These are phyloP conservation scores for Volvox africanus DNA, from an alignment of 139 green algal genomes.

Conservation along the genomic window DNA sequence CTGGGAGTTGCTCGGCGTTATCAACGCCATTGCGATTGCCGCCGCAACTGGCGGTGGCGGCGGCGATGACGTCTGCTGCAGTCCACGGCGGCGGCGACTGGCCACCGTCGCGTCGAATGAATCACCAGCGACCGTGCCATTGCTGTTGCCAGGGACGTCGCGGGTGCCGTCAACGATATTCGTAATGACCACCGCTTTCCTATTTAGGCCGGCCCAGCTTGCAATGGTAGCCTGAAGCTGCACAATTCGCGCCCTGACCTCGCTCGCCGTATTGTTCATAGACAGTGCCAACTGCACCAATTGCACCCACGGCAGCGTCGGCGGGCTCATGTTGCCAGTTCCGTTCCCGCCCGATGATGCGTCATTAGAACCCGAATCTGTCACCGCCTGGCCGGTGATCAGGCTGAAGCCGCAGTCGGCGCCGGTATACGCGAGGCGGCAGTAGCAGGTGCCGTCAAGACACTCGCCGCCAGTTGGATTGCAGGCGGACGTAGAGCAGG, in stretches of 20 bases:
- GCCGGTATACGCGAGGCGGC: constrained; percentile 52
- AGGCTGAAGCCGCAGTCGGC: constrained; percentile 13
- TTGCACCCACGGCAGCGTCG: constrained; percentile 21
- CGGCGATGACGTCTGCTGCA: not conserved
- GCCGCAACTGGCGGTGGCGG: not conserved
- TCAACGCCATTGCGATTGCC: not conserved
- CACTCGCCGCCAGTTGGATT: constrained; percentile 49
- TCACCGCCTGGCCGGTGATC: constrained; percentile 25
- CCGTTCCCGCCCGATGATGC: not conserved
- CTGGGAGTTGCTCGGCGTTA: not conserved
- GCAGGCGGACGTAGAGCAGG: constrained; percentile 41
- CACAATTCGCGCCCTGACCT: not conserved
- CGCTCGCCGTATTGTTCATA: not conserved
- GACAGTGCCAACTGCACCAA: constrained; percentile 7
- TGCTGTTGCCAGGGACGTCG: not conserved
- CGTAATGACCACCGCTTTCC: not conserved
- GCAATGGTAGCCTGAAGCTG: not conserved
- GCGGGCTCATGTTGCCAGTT: not conserved
- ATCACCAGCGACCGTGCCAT: not conserved
- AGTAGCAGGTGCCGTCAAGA: constrained; percentile 53
- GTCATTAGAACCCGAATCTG: not conserved
- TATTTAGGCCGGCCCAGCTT: not conserved
- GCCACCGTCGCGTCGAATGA: not conserved
- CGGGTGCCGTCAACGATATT: not conserved
- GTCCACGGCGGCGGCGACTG: not conserved